A percentile compares a stretch with the other conserved stretches of the same genome.
Evolutionary conservation across 768 basidiomycete genomes (phyloP).

Genomic region (Tulasnella calospora): DNA sequence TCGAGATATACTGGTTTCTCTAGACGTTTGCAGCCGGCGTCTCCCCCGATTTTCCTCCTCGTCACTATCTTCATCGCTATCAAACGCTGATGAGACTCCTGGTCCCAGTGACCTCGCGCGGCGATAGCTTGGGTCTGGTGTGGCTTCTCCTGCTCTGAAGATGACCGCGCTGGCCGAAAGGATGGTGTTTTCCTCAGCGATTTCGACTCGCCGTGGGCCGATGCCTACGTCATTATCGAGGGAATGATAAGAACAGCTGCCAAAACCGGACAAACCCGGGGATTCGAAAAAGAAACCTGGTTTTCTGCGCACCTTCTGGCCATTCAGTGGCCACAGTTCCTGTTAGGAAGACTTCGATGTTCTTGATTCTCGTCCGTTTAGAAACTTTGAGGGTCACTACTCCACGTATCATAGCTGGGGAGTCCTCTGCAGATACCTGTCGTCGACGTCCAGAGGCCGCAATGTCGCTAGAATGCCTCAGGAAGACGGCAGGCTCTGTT

Average conservation of each 20-base stretch:
- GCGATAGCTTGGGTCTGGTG: constrained; percentile 40
- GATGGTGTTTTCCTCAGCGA: constrained; percentile 70
- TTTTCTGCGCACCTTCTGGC: constrained; percentile 66
- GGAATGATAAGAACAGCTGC: constrained; percentile 16
- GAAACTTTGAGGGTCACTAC: constrained; percentile 56
- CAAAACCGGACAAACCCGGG: constrained; percentile 22
- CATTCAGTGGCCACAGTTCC: constrained; percentile 63
- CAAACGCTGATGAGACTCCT: constrained; percentile 44
- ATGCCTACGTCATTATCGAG: constrained; percentile 43
- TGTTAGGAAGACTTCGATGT: constrained; percentile 73
- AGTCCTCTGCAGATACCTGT: constrained; percentile 42
- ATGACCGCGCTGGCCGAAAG: constrained; percentile 66
- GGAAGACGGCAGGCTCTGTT: constrained; percentile 69
- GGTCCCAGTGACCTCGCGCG: constrained; percentile 51
- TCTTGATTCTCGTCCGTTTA: constrained; percentile 81
- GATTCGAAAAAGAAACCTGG: not conserved
- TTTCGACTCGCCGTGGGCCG: constrained; percentile 67
- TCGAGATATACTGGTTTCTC: not conserved
- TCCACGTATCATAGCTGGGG: constrained; percentile 58
- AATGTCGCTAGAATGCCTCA: constrained; percentile 44
- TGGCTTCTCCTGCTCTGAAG: constrained; percentile 54
- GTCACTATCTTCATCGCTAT: constrained; percentile 28
- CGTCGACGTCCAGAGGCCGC: constrained; percentile 36
- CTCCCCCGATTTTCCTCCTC: constrained; percentile 14
- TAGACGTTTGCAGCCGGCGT: not conserved